Percentiles rank a stretch among this genome's conserved stretches.
Conservation (phyloP, 2,329 filamentous ascomycete genomes). For the Cladosporium sp. region DNA sequence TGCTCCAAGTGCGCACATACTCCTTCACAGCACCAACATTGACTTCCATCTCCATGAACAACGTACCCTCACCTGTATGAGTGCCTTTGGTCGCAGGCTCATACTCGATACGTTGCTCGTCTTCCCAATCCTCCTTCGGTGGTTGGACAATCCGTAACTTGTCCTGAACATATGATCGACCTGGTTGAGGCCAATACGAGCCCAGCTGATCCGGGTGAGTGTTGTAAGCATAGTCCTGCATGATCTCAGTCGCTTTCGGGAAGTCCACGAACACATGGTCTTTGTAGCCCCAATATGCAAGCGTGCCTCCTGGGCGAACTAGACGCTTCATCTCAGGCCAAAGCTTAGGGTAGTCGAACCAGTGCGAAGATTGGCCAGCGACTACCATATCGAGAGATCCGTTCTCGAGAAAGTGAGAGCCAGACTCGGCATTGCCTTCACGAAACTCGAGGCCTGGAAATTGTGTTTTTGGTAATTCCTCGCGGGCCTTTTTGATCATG, state of each 20-base stretch:
- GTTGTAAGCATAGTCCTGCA: conserved; percentile 55
- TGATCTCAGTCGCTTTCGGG: conserved; percentile 49
- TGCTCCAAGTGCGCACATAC: conserved; percentile 60
- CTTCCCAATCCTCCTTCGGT: conserved; percentile 49
- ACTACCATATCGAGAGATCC: conserved; percentile 50
- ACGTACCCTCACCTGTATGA: conserved; percentile 37
- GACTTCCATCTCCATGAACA: conserved; percentile 52
- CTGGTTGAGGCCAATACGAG: conserved; percentile 59
- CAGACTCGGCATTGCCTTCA: conserved; percentile 51
- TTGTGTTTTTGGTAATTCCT: conserved; percentile 19
- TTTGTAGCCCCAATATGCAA: conserved; percentile 65
- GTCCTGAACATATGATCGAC: conserved; percentile 52
- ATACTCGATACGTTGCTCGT: conserved; percentile 53
- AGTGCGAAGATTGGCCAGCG: conserved; percentile 59
- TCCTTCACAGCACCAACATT: conserved; percentile 56
- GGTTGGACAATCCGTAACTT: conserved; percentile 51
- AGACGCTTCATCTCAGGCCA: conserved; percentile 56
- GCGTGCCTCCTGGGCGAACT: conserved; percentile 51
- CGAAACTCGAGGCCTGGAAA: conserved; percentile 46
- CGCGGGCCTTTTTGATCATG: conserved; percentile 45
- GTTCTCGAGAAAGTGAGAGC: conserved; percentile 46
- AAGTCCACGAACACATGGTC: conserved; percentile 57
- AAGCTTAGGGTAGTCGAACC: conserved; percentile 57
- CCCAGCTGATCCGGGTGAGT: conserved; percentile 48
- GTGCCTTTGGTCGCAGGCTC: conserved; percentile 47